Conservation (phyloP, 1,284 basidiomycete species). For the Athelia psychrophila region DNA sequence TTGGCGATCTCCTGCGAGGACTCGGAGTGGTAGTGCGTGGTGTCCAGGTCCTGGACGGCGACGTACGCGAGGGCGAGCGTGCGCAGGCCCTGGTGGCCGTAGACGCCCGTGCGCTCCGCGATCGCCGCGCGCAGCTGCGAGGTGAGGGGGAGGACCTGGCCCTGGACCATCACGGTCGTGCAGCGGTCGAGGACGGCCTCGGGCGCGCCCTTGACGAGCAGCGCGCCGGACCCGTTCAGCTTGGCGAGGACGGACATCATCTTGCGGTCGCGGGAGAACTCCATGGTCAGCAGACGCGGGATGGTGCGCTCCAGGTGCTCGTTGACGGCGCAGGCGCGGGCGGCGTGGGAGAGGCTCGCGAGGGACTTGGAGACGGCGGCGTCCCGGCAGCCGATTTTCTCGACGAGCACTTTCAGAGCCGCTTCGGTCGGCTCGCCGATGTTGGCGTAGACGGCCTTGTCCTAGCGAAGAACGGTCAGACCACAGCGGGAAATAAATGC, state of each 20-base stretch:
- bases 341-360: slow-evolving; percentile 49
- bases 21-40: slow-evolving; percentile 77
- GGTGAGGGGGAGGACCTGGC: slow-evolving; percentile 64
- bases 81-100: slow-evolving; percentile 83
- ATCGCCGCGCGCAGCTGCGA: slow-evolving; percentile 59
- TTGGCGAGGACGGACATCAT: slow-evolving; percentile 95
- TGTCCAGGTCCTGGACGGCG: slow-evolving; percentile 75
- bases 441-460: slow-evolving; percentile 78
- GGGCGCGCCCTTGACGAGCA: slow-evolving; percentile 95
- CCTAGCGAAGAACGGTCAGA: slow-evolving; percentile 46
- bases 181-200: slow-evolving; percentile 93
- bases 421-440: slow-evolving; percentile 98
- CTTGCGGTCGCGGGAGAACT: slow-evolving; percentile 97
- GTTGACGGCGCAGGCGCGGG: slow-evolving; percentile 82
- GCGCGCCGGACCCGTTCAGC: slow-evolving; percentile 54
- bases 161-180: slow-evolving; percentile 68
- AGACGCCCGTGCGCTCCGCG: slow-evolving; percentile 66
- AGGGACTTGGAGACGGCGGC: slow-evolving; percentile 55
- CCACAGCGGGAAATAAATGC: background rate
- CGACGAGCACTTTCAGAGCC: slow-evolving; percentile 88
- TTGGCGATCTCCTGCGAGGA: slow-evolving; percentile 79
- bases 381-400: slow-evolving; percentile 77
- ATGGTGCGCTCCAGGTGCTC: slow-evolving; percentile 76
- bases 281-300: slow-evolving; percentile 87
- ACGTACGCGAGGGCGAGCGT: slow-evolving; percentile 91